Conservation (phyloP, 2,329 filamentous ascomycete species). For the Curvularia verruculosa region DNA sequence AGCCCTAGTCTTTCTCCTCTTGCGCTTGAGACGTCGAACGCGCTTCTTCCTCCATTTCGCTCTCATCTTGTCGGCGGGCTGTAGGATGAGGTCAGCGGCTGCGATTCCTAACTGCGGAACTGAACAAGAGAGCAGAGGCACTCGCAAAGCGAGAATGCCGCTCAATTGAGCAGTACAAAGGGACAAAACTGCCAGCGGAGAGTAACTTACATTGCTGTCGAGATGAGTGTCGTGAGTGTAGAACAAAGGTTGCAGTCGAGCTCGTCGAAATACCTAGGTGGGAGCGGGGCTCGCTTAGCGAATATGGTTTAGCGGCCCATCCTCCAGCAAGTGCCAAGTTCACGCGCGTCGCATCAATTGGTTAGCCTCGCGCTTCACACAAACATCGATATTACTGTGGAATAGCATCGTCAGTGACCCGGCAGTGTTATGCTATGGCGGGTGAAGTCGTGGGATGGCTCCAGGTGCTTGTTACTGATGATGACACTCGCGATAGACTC, state of each 20-base stretch:
- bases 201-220: constrained; percentile 50
- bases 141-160: constrained; percentile 13
- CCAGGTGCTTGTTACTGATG: constrained; percentile 28
- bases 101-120: constrained; percentile 21
- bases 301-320: constrained; percentile 6
- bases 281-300: constrained; percentile 37
- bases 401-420: background rate
- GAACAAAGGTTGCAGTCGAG: constrained; percentile 38
- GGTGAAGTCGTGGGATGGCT: constrained; percentile 37
- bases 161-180: constrained; percentile 34
- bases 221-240: constrained; percentile 53
- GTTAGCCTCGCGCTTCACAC: constrained; percentile 4
- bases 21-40: constrained; percentile 97
- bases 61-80: constrained; percentile 69
- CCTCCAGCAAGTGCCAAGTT: constrained; percentile 11
- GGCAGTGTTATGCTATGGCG: constrained; percentile 27
- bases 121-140: constrained; percentile 7
- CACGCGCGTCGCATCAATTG: constrained; percentile 21
- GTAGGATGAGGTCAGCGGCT: constrained; percentile 38
- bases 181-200: constrained; percentile 6
- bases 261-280: constrained; percentile 21
- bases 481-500: constrained; percentile 25
- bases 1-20: constrained; percentile 99
- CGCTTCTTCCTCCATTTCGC: constrained; percentile 99
- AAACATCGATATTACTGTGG: constrained; percentile 1